Conservation (phyloP, 306 rosid species). For the Sesbania bispinosa region DNA sequence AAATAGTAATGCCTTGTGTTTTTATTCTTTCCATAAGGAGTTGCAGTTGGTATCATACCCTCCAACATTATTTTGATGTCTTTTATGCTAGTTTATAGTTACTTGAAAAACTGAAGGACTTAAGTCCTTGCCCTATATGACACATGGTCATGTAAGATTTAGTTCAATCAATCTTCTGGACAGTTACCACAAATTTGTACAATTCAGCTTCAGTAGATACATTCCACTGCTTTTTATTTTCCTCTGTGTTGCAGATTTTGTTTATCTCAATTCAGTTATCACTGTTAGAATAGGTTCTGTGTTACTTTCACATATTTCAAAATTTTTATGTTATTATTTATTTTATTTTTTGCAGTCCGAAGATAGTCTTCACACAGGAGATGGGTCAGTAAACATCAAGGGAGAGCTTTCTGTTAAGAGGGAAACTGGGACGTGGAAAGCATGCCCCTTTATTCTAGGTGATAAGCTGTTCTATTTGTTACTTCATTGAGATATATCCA, state of each 20-base stretch:
- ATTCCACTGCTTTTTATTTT: background rate
- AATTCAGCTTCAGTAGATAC: background rate
- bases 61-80: background rate
- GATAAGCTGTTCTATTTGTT: background rate
- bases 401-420: conserved; percentile 45
- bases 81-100: background rate
- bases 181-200: background rate
- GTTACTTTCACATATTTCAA: background rate
- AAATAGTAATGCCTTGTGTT: background rate
- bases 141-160: background rate
- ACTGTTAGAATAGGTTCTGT: background rate
- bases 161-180: background rate
- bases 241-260: background rate
- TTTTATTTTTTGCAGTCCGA: conserved; percentile 31
- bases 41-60: background rate
- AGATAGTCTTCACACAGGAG: conserved; percentile 36
- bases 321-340: background rate
- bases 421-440: conserved; percentile 60
- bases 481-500: background rate
- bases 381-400: conserved; percentile 47
- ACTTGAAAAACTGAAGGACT: background rate
- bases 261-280: no score
- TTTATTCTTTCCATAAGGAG: background rate
- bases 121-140: background rate
- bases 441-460: conserved; percentile 64